Percentiles rank a stretch among this genome's conserved stretches.
phyloP scores from a whole-genome alignment of 2,329 filamentous ascomycete genomes.

The Ophiostoma sp. region DNA sequence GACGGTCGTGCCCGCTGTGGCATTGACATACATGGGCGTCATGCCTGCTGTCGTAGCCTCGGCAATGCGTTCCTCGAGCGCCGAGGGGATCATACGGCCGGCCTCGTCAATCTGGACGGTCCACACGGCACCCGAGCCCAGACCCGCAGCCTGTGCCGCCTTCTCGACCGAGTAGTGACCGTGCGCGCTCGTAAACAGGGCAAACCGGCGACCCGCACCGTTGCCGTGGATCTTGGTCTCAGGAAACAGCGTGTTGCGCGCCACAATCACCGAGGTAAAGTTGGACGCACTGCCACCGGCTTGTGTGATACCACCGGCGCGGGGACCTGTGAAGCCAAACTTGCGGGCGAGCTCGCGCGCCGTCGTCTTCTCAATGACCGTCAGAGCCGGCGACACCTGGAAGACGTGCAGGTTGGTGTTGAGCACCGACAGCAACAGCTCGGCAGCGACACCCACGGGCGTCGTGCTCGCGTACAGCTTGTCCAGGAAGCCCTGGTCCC shows the following conservation, averaged over 20 bases:
- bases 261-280: conserved; percentile 79
- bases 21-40: conserved; percentile 92
- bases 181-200: conserved; percentile 84
- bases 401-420: conserved; percentile 97
- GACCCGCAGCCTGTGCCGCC: conserved; percentile 84
- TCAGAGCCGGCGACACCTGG: conserved; percentile 86
- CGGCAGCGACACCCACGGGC: conserved; percentile 78
- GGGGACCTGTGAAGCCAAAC: conserved; percentile 72
- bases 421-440: conserved; percentile 78
- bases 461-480: conserved; percentile 93
- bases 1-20: conserved; percentile 92
- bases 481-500: conserved; percentile 94
- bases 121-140: conserved; percentile 74
- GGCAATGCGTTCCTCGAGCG: conserved; percentile 63
- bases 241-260: conserved; percentile 82
- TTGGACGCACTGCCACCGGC: conserved; percentile 86
- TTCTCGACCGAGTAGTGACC: conserved; percentile 96
- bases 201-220: conserved; percentile 59
- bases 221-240: conserved; percentile 74
- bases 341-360: conserved; percentile 69
- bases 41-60: conserved; percentile 65
- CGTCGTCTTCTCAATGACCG: conserved; percentile 83
- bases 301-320: conserved; percentile 73
- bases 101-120: conserved; percentile 69
- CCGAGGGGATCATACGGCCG: conserved; percentile 69